Base-by-base conservation (phyloP, 2,329 filamentous ascomycete genomes). In the Penicillium vulpinum region DNA sequence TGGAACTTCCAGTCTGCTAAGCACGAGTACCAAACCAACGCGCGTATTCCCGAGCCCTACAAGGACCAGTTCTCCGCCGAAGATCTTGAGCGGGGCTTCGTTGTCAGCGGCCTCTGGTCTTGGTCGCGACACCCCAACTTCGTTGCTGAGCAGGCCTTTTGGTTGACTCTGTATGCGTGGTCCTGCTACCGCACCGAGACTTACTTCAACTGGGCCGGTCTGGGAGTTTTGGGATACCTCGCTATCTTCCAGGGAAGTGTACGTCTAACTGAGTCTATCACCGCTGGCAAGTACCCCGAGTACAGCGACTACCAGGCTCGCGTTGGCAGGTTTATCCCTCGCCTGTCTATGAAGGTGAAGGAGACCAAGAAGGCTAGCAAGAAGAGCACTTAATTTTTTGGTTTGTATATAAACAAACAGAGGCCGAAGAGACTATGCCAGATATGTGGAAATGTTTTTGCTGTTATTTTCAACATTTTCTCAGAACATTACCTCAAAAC, bases 91-190 rank as follows among this genome's bases (percentile, higher is more conserved):
- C 89, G 93, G 36, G 94, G 94, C 40, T 99, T 99, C 76, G 82
- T 90, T 62, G 88, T 90, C 9, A 85, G 82, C 5, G 94, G 94
- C 0, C 80, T 99, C 8, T 99, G 90, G 88, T 88, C 87, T 0
- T 92, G 88, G 79, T 93, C 89, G 65, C 85, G 94, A 44, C 95
- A 99, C 73, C 94, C 94, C 46, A 99, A 99, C 75, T 99, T 97
- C 70, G 86, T 90, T 5, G 91, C 90, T 5, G 94, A 99, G 76
- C 94, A 97, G 77, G 81, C 86, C 29, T 86, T 97, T 67, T 99
- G 94, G 94, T 81, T 96, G 52, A 78, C 86, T 9, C 76, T 97
- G 51, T 97, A 97, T 74, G 85, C 91, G 68, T 99, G 93, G 94
- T 86, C 84, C 63, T 93, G 89, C 74, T 88, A 85, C 70, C 83